These are phyloP conservation scores for Nadsonia commutata DNA, from an alignment of 1,139 yeast species.

Conservation along the genomic window DNA sequence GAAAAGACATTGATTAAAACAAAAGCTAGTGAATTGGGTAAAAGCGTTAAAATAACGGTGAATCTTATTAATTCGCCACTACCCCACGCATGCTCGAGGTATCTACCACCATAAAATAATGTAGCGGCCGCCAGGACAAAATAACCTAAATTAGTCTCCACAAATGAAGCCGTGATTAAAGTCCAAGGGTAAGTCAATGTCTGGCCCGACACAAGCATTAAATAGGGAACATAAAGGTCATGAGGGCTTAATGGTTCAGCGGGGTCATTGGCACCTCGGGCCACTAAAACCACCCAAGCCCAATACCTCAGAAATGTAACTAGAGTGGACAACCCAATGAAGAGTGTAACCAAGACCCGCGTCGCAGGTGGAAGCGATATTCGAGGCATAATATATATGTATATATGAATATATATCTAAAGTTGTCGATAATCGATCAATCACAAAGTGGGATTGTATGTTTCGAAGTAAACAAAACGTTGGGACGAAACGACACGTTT, in stretches of 20 bases:
- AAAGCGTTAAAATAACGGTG: constrained; percentile 38
- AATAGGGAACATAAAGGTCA: constrained; percentile 38
- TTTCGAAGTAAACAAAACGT: no score
- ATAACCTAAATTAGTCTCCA: constrained; percentile 45
- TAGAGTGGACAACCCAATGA: neutral
- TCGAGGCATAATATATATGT: neutral
- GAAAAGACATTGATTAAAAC: constrained; percentile 11
- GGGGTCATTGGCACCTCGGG: neutral
- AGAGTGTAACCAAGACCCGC: neutral
- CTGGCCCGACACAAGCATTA: constrained; percentile 57
- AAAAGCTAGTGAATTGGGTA: constrained; percentile 38
- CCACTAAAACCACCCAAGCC: neutral
- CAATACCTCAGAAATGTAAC: neutral
- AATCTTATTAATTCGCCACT: constrained; percentile 45
- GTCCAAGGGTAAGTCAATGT: constrained; percentile 64
- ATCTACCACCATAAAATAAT: constrained; percentile 39
- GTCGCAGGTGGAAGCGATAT: neutral
- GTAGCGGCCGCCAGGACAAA: constrained; percentile 35
- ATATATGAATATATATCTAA: no score
- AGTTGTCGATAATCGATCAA: no score
- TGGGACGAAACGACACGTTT: no score
- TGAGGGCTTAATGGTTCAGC: constrained; percentile 5
- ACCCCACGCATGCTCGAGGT: constrained; percentile 43
- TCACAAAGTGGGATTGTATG: no score
- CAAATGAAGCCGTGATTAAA: constrained; percentile 52